A percentile compares a stretch with the other conserved stretches of the same genome.
phyloP scores from a whole-genome alignment of 2,329 filamentous ascomycete species.

The Nothopassalora personata region DNA sequence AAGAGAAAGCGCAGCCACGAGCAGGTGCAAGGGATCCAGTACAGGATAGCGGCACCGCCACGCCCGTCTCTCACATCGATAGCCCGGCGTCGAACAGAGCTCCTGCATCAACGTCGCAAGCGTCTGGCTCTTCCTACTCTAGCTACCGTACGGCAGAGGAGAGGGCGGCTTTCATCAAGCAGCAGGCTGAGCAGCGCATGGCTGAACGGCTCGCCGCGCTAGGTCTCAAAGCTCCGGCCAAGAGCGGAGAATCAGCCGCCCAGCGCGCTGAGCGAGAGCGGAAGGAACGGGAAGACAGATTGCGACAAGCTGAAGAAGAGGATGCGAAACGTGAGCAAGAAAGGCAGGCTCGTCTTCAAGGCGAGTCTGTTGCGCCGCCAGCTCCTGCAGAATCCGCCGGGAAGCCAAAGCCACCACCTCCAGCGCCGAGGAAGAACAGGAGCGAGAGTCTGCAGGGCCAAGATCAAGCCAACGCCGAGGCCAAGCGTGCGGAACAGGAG shows the following conservation, averaged over 20 bases:
- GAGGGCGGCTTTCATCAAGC: slow-evolving; percentile 90
- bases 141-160: slow-evolving; percentile 89
- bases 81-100: slow-evolving; percentile 27
- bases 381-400: slow-evolving; percentile 38
- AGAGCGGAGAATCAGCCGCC: slow-evolving; percentile 71
- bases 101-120: slow-evolving; percentile 40
- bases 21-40: slow-evolving; percentile 15
- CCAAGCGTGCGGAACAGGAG: slow-evolving; percentile 56
- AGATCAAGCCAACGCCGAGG: slow-evolving; percentile 50
- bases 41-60: slow-evolving; percentile 28
- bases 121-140: slow-evolving; percentile 62
- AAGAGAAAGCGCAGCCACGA: slow-evolving; percentile 40
- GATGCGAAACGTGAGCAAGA: slow-evolving; percentile 84
- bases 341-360: slow-evolving; percentile 73
- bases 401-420: slow-evolving; percentile 52
- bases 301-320: slow-evolving; percentile 88
- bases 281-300: slow-evolving; percentile 78
- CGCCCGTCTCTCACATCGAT: slow-evolving; percentile 26
- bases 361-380: slow-evolving; percentile 64
- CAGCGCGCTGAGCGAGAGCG: slow-evolving; percentile 86
- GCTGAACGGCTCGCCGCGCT: slow-evolving; percentile 90
- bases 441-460: slow-evolving; percentile 49
- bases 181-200: slow-evolving; percentile 95
- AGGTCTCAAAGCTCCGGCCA: slow-evolving; percentile 77
- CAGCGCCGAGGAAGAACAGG: slow-evolving; percentile 68